A percentile compares a stretch with the other conserved stretches of the same genome.
Conservation (phyloP, 768 basidiomycete genomes). For the Gelatoporia subvermispora region DNA sequence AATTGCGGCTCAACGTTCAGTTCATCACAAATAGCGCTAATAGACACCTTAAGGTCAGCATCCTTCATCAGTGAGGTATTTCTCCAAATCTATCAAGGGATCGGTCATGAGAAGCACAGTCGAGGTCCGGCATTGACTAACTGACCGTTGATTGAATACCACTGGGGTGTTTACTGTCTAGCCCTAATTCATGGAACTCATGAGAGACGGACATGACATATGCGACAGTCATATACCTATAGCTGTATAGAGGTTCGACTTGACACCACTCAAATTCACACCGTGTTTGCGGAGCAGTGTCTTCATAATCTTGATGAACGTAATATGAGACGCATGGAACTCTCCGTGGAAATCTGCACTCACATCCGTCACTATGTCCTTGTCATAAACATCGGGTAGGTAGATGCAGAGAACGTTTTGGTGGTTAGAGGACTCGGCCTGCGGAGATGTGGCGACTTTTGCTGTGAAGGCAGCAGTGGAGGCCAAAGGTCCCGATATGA, state of each 20-base stretch:
- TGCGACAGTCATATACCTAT: slow-evolving; percentile 37
- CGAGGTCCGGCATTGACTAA: background rate
- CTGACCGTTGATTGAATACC: slow-evolving; percentile 66
- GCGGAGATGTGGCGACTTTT: slow-evolving; percentile 65
- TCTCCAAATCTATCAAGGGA: slow-evolving; percentile 56
- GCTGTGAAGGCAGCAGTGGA: slow-evolving; percentile 49
- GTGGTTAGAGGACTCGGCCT: slow-evolving; percentile 39
- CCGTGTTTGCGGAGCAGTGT: slow-evolving; percentile 63
- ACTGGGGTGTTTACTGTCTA: slow-evolving; percentile 75
- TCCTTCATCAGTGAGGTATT: slow-evolving; percentile 53
- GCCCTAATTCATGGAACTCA: slow-evolving; percentile 31
- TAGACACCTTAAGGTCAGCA: slow-evolving; percentile 55
- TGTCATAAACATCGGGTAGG: slow-evolving; percentile 67
- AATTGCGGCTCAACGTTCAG: background rate
- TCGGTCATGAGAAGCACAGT: background rate
- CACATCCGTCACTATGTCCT: slow-evolving; percentile 52
- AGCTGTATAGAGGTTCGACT: slow-evolving; percentile 63
- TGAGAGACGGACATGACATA: background rate
- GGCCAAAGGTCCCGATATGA: slow-evolving; percentile 59
- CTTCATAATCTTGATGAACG: slow-evolving; percentile 62
- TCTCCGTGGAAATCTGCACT: background rate
- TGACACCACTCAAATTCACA: slow-evolving; percentile 60
- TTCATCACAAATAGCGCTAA: background rate
- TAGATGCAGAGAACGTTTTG: slow-evolving; percentile 72
- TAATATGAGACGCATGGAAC: background rate